Conservation (phyloP, 306 rosid species). For the Quercus agrifolia region DNA sequence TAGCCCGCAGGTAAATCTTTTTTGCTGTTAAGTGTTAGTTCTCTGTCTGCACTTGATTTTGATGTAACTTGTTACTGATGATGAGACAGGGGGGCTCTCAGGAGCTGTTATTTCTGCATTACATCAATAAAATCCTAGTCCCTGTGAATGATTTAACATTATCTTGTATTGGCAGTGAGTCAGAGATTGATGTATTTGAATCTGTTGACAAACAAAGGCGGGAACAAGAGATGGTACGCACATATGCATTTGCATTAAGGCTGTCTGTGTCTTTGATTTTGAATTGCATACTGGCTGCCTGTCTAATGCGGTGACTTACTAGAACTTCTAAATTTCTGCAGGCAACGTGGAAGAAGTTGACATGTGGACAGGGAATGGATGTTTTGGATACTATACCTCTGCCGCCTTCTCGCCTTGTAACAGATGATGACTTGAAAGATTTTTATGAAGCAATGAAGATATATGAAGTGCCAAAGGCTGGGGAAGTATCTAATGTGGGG, state of each 20-base stretch:
- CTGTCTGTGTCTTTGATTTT: slow-evolving; percentile 7
- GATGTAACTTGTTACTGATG: slow-evolving; percentile 10
- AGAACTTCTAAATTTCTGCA: slow-evolving; percentile 33
- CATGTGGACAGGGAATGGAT: slow-evolving; percentile 42
- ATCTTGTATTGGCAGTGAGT: slow-evolving; percentile 61
- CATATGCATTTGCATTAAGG: slow-evolving; percentile 15
- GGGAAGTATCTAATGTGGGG: slow-evolving; percentile 45
- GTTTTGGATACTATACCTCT: slow-evolving; percentile 50
- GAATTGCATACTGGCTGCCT: slow-evolving; percentile 6
- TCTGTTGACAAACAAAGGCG: slow-evolving; percentile 76
- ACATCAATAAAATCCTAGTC: background rate
- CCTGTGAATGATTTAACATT: background rate
- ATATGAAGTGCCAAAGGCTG: slow-evolving; percentile 67
- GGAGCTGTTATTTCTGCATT: slow-evolving; percentile 20
- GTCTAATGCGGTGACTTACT: slow-evolving; percentile 2
- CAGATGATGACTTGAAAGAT: slow-evolving; percentile 79
- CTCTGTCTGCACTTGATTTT: slow-evolving; percentile 8
- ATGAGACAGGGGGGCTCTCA: background rate
- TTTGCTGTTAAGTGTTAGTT: slow-evolving; percentile 17
- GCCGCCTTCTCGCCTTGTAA: slow-evolving; percentile 85
- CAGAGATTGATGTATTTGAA: slow-evolving; percentile 93
- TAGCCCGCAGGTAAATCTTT: slow-evolving; percentile 82
- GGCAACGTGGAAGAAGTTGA: slow-evolving; percentile 79
- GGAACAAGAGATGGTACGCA: slow-evolving; percentile 73
- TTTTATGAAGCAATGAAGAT: slow-evolving; percentile 88